Percentiles rank a stretch among this genome's conserved stretches.
These are phyloP conservation scores for Nidularia pulvinata DNA, from an alignment of 768 basidiomycete genomes.

Conservation along the genomic window DNA sequence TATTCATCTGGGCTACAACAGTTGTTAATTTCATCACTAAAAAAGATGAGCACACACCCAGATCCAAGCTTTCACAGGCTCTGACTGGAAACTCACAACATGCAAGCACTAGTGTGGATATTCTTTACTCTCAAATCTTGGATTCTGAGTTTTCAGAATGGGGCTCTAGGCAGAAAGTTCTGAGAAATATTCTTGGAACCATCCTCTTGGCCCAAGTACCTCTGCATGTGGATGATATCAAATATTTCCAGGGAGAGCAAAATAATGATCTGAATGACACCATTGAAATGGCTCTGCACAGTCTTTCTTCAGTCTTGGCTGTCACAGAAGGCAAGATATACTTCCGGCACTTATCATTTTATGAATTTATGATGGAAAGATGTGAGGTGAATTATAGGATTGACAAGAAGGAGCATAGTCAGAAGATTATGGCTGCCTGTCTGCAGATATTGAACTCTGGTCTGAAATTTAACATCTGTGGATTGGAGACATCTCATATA, in stretches of 20 bases:
- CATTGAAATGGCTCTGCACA: not conserved
- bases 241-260: not conserved
- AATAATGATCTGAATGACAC: not conserved
- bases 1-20: not conserved
- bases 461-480: not conserved
- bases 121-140: not conserved
- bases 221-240: not conserved
- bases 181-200: not conserved
- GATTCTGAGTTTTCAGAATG: not conserved
- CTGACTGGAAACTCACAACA: not conserved
- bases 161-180: not conserved
- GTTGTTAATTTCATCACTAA: not conserved
- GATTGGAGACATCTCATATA: not conserved
- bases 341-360: not conserved
- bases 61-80: not conserved
- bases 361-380: not conserved
- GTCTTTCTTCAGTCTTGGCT: not conserved
- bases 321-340: not conserved
- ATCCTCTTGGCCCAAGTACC: not conserved
- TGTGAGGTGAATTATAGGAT: not conserved
- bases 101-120: not conserved
- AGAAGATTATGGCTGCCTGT: not conserved
- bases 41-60: not conserved
- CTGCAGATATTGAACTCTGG: not conserved
- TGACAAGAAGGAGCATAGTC: not conserved